Percentiles rank a stretch among this genome's conserved stretches.
phyloP scores from a whole-genome alignment of 2,329 filamentous ascomycete genomes.

The Ophiognomonia clavigignenti-juglandacearum region DNA sequence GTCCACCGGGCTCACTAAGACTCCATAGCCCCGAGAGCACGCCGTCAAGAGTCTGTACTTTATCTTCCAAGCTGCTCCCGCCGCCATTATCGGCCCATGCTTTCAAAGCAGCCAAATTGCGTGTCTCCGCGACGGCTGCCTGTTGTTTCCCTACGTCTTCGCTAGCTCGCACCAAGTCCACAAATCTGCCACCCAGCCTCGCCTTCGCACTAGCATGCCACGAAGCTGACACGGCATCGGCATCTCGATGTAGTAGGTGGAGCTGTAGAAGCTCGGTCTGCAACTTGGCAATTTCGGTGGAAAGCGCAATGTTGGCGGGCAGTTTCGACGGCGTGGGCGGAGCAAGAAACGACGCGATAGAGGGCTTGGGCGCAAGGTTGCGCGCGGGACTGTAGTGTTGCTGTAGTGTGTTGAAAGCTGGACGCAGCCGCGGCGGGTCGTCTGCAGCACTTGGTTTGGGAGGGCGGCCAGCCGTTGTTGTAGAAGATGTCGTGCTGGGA shows the following conservation, averaged over 20 bases:
- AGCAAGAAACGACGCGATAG: conserved; percentile 52
- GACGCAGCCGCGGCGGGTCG: conserved; percentile 35
- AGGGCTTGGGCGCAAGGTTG: conserved; percentile 54
- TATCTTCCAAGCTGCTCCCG: conserved; percentile 44
- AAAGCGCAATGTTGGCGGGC: conserved; percentile 54
- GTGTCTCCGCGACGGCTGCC: conserved; percentile 39
- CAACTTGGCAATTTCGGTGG: conserved; percentile 52
- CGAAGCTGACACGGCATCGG: conserved; percentile 34
- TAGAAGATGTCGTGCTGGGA: conserved; percentile 9
- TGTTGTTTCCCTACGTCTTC: conserved; percentile 32
- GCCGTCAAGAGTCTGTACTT: conserved; percentile 52
- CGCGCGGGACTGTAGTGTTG: conserved; percentile 66
- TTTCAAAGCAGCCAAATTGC: conserved; percentile 48
- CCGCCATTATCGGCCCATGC: conserved; percentile 38
- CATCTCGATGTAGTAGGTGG: conserved; percentile 57
- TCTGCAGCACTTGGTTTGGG: not conserved
- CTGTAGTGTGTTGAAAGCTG: conserved; percentile 58
- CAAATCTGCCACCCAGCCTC: conserved; percentile 43
- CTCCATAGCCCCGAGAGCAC: conserved; percentile 54
- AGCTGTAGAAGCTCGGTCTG: conserved; percentile 64
- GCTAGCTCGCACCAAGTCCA: conserved; percentile 29
- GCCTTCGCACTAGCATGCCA: conserved; percentile 54
- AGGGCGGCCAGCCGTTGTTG: conserved; percentile 13
- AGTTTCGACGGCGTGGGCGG: conserved; percentile 58
- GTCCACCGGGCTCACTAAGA: conserved; percentile 50